Percentiles rank a stretch among this genome's conserved stretches.
Conservation (phyloP, 495 filamentous ascomycete species). For the Ascodesmis nigricans region DNA sequence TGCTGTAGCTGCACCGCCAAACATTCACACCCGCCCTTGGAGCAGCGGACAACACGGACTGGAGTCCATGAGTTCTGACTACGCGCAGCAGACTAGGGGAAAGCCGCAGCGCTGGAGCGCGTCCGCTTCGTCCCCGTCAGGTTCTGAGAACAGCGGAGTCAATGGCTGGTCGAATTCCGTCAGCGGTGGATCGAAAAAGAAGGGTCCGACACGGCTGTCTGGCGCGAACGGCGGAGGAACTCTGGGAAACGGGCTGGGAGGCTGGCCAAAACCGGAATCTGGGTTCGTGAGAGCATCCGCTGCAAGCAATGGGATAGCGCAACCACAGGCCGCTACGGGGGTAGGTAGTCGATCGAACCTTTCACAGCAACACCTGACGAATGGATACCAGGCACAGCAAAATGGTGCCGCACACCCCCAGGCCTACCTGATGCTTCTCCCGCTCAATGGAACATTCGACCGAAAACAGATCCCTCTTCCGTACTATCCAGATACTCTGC, state of each 20-base stretch:
- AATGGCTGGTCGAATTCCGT: slow-evolving; percentile 25
- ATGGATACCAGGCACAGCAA: slow-evolving; percentile 33
- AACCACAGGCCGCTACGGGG: slow-evolving; percentile 46
- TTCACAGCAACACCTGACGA: slow-evolving; percentile 48
- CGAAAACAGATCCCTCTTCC: slow-evolving; percentile 87
- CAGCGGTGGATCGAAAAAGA: slow-evolving; percentile 30
- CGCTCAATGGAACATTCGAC: slow-evolving; percentile 87
- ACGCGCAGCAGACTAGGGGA: background rate
- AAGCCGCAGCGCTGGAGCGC: slow-evolving; percentile 1
- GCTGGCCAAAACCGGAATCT: slow-evolving; percentile 28
- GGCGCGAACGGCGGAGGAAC: slow-evolving; percentile 33
- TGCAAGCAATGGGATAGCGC: slow-evolving; percentile 51
- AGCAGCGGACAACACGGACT: slow-evolving; percentile 27
- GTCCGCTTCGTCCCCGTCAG: slow-evolving; percentile 24
- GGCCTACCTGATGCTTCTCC: slow-evolving; percentile 58
- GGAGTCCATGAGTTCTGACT: slow-evolving; percentile 57
- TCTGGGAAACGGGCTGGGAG: slow-evolving; percentile 39
- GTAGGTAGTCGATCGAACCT: too few relatives aligned
- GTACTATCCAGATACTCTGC: slow-evolving; percentile 64
- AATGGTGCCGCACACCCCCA: slow-evolving; percentile 30
- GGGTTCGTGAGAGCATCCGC: slow-evolving; percentile 26
- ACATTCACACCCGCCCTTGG: slow-evolving; percentile 51
- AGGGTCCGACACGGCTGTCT: slow-evolving; percentile 25
- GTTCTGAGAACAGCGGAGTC: slow-evolving; percentile 23
- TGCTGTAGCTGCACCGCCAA: slow-evolving; percentile 84